phyloP scores from a whole-genome alignment of 176 grass and related monocot genomes.

The Rhipidocladum racemiflorum region DNA sequence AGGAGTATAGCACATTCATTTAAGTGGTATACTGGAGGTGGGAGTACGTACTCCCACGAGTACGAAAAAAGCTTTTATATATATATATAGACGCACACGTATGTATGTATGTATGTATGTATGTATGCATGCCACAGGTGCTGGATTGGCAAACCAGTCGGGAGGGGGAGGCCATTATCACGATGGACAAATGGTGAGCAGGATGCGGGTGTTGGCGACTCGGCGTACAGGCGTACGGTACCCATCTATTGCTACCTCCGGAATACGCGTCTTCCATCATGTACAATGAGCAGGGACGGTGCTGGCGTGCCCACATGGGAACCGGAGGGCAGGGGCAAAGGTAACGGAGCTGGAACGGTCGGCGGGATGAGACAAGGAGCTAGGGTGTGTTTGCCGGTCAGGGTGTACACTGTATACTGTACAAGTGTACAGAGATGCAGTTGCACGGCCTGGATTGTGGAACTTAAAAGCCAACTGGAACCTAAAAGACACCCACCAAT shows the following conservation, averaged over 20 bases:
- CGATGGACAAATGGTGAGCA: constrained; percentile 14
- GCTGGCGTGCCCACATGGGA: constrained; percentile 3
- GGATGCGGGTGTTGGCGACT: constrained; percentile 2
- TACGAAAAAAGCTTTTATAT: too few relatives aligned
- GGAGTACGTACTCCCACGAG: too few relatives aligned
- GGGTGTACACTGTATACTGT: neutral
- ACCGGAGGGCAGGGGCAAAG: neutral
- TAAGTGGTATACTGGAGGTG: too few relatives aligned
- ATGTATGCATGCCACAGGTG: too few relatives aligned
- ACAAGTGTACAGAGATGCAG: neutral
- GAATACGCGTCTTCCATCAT: constrained; percentile 28
- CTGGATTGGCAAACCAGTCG: neutral
- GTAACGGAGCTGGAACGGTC: neutral
- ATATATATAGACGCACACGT: too few relatives aligned
- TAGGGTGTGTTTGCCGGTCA: neutral
- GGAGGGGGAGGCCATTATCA: neutral
- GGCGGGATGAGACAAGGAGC: neutral
- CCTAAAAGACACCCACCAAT: neutral
- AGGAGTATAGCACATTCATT: too few relatives aligned
- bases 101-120: too few relatives aligned
- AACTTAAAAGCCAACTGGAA: neutral
- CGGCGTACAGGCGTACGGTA: constrained; percentile 22
- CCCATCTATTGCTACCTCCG: neutral
- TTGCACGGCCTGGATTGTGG: neutral
- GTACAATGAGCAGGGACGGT: neutral